These are phyloP conservation scores for Phytophthora meadii DNA, from an alignment of 352 stramenopile genomes.

Conservation along the genomic window DNA sequence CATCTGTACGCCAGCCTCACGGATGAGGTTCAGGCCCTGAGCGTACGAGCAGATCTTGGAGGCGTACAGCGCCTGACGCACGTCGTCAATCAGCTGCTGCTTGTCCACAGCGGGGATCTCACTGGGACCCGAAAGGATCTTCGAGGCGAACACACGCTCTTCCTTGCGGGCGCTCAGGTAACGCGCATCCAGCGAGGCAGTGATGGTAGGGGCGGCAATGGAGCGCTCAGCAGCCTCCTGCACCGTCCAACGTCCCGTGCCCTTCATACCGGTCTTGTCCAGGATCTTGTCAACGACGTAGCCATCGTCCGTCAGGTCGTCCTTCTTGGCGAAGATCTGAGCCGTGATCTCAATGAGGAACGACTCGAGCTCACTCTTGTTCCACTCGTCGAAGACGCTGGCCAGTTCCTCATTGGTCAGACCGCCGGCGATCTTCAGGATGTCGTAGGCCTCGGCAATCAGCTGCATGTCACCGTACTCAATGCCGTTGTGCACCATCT, in stretches of 20 bases:
- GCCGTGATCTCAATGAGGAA: slow-evolving; percentile 99
- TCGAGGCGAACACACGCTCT: slow-evolving; percentile 93
- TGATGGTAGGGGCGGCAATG: slow-evolving; percentile 98
- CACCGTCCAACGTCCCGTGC: slow-evolving; percentile 97
- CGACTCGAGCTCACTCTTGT: slow-evolving; percentile 95
- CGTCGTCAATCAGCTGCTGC: slow-evolving; percentile 96
- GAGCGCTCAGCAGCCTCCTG: slow-evolving; percentile 96
- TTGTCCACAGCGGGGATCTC: slow-evolving; percentile 94
- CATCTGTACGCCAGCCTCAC: slow-evolving; percentile 93
- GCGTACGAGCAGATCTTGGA: slow-evolving; percentile 99
- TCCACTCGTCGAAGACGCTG: slow-evolving; percentile 97
- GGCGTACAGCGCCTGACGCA: slow-evolving; percentile 96
- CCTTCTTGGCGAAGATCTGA: slow-evolving; percentile 97
- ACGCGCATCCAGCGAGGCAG: slow-evolving; percentile 95
- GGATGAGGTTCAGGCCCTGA: slow-evolving; percentile 96
- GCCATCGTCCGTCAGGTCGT: slow-evolving; percentile 90
- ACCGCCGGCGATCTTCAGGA: slow-evolving; percentile 94
- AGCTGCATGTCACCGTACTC: slow-evolving; percentile 99
- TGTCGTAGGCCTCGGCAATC: slow-evolving; percentile 98
- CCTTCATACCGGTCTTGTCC: slow-evolving; percentile 99
- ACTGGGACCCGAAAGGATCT: slow-evolving; percentile 93
- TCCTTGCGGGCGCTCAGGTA: slow-evolving; percentile 97
- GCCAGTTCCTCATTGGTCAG: slow-evolving; percentile 93
- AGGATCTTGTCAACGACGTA: slow-evolving; percentile 97
- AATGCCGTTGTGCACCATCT: slow-evolving; percentile 99